Evolutionary conservation across 352 stramenopile genomes (phyloP), one percentile per base, ranked within the genome.

Genomic region (Globisporangium paroecandrum): DNA sequence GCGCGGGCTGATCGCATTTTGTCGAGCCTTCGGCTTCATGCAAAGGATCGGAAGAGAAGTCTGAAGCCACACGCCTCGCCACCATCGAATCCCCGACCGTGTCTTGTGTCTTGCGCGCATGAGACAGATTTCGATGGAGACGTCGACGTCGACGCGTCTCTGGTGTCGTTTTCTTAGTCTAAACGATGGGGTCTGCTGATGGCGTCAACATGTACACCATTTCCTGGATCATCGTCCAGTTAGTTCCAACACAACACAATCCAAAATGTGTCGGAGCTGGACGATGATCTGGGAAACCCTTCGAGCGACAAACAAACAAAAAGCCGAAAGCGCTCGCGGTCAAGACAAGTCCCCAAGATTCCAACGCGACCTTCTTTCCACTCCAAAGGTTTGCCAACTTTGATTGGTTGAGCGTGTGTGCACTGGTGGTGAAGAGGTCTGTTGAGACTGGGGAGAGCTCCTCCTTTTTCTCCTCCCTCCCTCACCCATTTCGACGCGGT

Each of bases 401-500:
- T 46, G 38, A 8, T 46, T 46, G 38, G 38, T 46, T 3, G 38
- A 46, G 38, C 6, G 43, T 51, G 15, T 18, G 18, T 51, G 7
- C 43, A 51, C 13, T 20, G 32, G 27, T 6, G 4, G 15, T 49
- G 43, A 22, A 51, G 2, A 32, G 27, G 27, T 32, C 3, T 32
- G 47, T 29, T 55, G 47, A 18, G 25, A 55, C n/a, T 55, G 8
- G 47, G 13, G n/a, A n/a, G 43, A 25, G 47, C 47, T 55, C 47
- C 47, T 55, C 47, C 47, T 55, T 27, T 55, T 55, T 27, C n/a
- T 27, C 8, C 47, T 55, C 47, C 47, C n/a, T 29, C 47, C n/a
- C 47, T 55, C 47, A 55, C 47, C 47, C 47, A 55, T 27, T 24
- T 55, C 47, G 47, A 27, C 47, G n/a, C 47, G 22, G 47, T 55